phyloP scores from a whole-genome alignment of 176 grass and related monocot genomes.

The Musa troglodytarum region DNA sequence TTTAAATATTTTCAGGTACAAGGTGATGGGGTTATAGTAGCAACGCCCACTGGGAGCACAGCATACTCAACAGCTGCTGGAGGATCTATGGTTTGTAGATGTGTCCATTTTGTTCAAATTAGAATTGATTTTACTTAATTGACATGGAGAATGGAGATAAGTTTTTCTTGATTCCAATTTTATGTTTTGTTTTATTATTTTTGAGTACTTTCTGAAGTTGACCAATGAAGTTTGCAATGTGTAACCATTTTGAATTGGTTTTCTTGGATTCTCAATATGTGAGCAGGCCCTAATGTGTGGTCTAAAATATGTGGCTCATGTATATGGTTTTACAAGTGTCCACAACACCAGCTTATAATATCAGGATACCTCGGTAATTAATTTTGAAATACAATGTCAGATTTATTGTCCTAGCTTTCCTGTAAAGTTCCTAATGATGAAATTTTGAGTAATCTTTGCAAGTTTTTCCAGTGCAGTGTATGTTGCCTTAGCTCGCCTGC shows the following conservation, averaged over 20 bases:
- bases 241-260: not conserved
- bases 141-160: not conserved
- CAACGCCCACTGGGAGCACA: constrained; percentile 91
- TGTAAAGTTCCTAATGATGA: no score
- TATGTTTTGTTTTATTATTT: not conserved
- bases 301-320: not conserved
- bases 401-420: no score
- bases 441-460: no score
- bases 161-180: not conserved
- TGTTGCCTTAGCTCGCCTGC: no score
- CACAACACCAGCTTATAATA: not conserved
- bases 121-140: not conserved
- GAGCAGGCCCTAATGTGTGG: not conserved
- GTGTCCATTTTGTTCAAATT: not conserved
- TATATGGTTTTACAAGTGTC: not conserved
- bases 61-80: constrained; percentile 98
- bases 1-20: constrained; percentile 58
- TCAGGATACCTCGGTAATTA: not conserved
- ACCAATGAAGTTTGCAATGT: not conserved
- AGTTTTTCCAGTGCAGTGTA: no score
- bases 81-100: constrained; percentile 73
- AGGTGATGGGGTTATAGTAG: constrained; percentile 98
- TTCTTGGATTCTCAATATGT: not conserved
- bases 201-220: not conserved
- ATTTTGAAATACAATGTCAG: no score